Conservation (phyloP, 257 asterid species). For the Fraxinus americana region DNA sequence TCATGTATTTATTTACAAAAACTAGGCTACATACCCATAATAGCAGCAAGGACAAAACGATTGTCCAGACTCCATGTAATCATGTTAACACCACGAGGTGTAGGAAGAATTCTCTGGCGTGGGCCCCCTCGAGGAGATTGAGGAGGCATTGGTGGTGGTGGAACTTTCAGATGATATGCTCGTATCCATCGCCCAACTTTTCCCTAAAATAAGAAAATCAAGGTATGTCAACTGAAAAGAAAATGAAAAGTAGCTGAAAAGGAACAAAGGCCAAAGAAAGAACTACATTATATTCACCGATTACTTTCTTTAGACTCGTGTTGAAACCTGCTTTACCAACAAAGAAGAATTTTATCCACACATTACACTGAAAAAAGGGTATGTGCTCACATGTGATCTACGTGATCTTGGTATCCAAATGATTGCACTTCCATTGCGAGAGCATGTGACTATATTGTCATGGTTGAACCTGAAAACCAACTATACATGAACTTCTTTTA, state of each 20-base stretch:
- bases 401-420: constrained; percentile 98
- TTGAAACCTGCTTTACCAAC: constrained; percentile 4
- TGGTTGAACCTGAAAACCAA: constrained; percentile 74
- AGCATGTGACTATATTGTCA: constrained; percentile 93
- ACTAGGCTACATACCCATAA: constrained; percentile 72
- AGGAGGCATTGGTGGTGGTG: constrained; percentile 98
- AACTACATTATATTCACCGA: background rate
- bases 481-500: constrained; percentile 12
- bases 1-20: constrained; percentile 15
- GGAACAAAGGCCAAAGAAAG: background rate
- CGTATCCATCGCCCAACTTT: constrained; percentile 90
- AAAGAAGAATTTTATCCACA: constrained; percentile 6
- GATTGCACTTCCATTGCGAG: constrained; percentile 99
- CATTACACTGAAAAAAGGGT: constrained; percentile 6
- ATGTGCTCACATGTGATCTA: constrained; percentile 77
- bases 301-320: constrained; percentile 17
- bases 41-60: constrained; percentile 99
- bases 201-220: constrained; percentile 51
- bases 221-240: constrained; percentile 12
- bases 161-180: constrained; percentile 98
- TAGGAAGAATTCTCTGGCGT: constrained; percentile 95
- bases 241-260: background rate
- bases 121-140: constrained; percentile 99
- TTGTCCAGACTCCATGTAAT: constrained; percentile 97
- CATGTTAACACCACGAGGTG: constrained; percentile 99